These are phyloP conservation scores for Fusarium oxysporum DNA, from an alignment of 2,329 filamentous ascomycete genomes.

Conservation along the genomic window DNA sequence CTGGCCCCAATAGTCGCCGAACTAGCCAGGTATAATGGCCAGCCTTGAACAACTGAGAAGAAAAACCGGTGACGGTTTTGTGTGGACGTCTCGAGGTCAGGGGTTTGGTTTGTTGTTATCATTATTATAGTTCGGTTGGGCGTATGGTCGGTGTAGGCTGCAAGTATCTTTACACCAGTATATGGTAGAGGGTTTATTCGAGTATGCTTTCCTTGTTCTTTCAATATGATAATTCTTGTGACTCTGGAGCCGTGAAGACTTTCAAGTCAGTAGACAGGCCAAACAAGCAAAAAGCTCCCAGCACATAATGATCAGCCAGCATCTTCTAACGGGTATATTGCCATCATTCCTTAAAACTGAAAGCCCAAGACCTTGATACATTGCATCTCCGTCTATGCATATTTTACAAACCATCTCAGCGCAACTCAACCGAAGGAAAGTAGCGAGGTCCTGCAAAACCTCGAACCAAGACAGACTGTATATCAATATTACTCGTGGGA, in stretches of 20 bases:
- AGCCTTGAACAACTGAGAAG: not conserved
- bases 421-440: constrained; percentile 76
- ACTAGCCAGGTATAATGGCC: not conserved
- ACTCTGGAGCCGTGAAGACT: not conserved
- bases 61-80: not conserved
- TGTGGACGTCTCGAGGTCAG: not conserved
- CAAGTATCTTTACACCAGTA: constrained; percentile 16
- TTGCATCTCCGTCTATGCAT: not conserved
- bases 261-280: not conserved
- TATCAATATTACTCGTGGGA: constrained; percentile 80
- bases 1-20: not conserved
- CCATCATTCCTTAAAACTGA: constrained; percentile 2
- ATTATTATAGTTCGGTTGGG: constrained; percentile 7
- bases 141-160: constrained; percentile 5
- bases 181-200: constrained; percentile 4
- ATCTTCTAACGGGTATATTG: constrained; percentile 15
- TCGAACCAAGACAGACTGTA: constrained; percentile 84
- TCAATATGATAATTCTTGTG: not conserved
- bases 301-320: not conserved
- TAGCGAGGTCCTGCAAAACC: constrained; percentile 89
- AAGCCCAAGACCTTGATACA: not conserved
- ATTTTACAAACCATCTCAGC: constrained; percentile 51
- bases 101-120: not conserved
- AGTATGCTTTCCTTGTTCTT: not conserved
- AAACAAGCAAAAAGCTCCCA: not conserved